Conservation (phyloP, 306 rosid species). For the Carpinus viminea region DNA sequence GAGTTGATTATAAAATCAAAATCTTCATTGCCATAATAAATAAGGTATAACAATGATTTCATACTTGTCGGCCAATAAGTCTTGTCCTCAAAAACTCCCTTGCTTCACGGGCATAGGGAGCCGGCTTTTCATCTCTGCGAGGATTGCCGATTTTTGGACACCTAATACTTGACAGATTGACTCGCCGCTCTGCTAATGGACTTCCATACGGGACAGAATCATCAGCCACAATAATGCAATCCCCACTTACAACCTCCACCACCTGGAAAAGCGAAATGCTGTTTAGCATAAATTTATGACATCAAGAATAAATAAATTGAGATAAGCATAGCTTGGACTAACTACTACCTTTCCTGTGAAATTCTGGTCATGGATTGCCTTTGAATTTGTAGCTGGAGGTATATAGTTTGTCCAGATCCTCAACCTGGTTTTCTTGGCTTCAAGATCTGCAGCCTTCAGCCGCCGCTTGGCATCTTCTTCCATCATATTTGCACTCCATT, state of each 20-base stretch:
- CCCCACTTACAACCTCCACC: conserved; percentile 99
- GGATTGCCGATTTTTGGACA: conserved; percentile 98
- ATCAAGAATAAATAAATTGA: neutral
- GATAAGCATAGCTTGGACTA: conserved; percentile 11
- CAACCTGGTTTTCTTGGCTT: conserved; percentile 78
- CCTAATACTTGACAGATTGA: conserved; percentile 96
- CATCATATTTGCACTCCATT: conserved; percentile 99
- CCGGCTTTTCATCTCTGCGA: conserved; percentile 95
- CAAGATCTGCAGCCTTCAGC: conserved; percentile 83
- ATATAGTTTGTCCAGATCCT: conserved; percentile 89
- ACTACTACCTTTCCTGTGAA: conserved; percentile 87
- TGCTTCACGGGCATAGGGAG: conserved; percentile 99
- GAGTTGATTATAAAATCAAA: conserved; percentile 20
- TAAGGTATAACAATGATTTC: conserved; percentile 27
- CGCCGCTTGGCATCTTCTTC: conserved; percentile 91
- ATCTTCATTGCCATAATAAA: conserved; percentile 9
- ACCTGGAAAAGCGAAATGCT: conserved; percentile 54
- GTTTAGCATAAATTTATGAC: conserved; percentile 14
- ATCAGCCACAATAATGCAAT: conserved; percentile 90
- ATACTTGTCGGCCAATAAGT: conserved; percentile 85
- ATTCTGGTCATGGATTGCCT: conserved; percentile 95
- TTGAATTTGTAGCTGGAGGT: conserved; percentile 88
- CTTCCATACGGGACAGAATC: conserved; percentile 86
- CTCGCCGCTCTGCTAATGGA: conserved; percentile 93
- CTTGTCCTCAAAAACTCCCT: conserved; percentile 94